phyloP scores from a whole-genome alignment of 352 stramenopile genomes.

The Ophiocytium majus region DNA sequence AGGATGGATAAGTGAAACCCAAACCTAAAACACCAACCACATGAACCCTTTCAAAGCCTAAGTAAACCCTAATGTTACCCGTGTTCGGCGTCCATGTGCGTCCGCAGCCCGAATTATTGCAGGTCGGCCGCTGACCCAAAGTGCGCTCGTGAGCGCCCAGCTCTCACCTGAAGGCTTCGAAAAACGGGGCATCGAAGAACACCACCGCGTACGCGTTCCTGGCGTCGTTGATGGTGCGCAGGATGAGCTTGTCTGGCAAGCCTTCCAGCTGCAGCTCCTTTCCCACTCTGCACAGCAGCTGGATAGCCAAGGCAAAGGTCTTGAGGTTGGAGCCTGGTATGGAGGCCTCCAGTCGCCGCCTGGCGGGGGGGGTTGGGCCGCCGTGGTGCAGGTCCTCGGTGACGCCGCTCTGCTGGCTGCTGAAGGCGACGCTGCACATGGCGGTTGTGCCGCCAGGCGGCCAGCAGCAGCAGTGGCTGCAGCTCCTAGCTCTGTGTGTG shows the following conservation, averaged over 20 bases:
- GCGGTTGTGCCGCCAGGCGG: too few relatives aligned
- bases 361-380: too few relatives aligned
- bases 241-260: slow-evolving; percentile 52
- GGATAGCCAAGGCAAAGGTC: slow-evolving; percentile 45
- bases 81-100: too few relatives aligned
- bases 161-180: slow-evolving; percentile 48
- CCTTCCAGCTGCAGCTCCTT: slow-evolving; percentile 55
- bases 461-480: too few relatives aligned
- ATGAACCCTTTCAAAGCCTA: neutral
- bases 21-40: slow-evolving; percentile 5
- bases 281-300: slow-evolving; percentile 41
- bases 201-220: slow-evolving; percentile 46
- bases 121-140: too few relatives aligned
- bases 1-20: too few relatives aligned
- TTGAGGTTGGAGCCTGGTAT: slow-evolving; percentile 48
- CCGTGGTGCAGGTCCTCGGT: neutral
- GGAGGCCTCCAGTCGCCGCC: slow-evolving; percentile 40
- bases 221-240: slow-evolving; percentile 53
- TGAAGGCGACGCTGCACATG: too few relatives aligned
- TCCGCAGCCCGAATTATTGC: too few relatives aligned
- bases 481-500: too few relatives aligned
- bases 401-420: neutral
- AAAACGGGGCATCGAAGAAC: slow-evolving; percentile 48
- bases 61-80: too few relatives aligned
- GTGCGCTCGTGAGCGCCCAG: too few relatives aligned